A percentile compares a stretch with the other conserved stretches of the same genome.
Conservation (phyloP, 805 yeast species). For the Lipomyces sp. region DNA sequence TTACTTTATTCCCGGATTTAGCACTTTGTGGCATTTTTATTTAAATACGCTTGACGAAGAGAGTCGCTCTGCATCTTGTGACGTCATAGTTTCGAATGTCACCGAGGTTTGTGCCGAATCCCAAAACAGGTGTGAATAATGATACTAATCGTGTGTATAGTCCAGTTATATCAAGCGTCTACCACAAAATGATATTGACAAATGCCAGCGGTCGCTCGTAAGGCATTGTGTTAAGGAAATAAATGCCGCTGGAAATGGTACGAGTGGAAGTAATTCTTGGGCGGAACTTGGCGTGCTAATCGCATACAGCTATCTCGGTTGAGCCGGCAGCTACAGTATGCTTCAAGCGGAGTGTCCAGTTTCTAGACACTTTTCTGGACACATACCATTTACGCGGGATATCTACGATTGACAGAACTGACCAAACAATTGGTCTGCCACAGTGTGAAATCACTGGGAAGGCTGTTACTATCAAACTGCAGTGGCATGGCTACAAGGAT, state of each 20-base stretch:
- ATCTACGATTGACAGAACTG: not conserved
- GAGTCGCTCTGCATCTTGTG: conserved; percentile 1
- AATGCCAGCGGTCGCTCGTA: conserved; percentile 19
- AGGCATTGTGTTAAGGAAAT: conserved; percentile 14
- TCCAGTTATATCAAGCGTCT: conserved; percentile 16
- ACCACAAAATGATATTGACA: conserved; percentile 7
- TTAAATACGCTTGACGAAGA: conserved; percentile 13
- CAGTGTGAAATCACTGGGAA: conserved; percentile 12
- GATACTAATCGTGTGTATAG: conserved; percentile 5
- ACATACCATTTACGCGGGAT: conserved; percentile 5
- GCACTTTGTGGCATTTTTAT: conserved; percentile 26
- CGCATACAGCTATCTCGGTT: not conserved
- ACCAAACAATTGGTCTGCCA: not conserved
- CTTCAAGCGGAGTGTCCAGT: conserved; percentile 14
- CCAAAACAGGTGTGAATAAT: not conserved
- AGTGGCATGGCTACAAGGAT: conserved; percentile 12
- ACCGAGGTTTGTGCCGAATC: conserved; percentile 14
- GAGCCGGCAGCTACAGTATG: conserved; percentile 2
- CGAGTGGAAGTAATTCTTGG: not conserved
- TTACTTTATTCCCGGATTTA: conserved; percentile 18
- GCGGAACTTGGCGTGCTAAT: not conserved
- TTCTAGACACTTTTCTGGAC: conserved; percentile 16
- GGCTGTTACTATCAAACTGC: conserved; percentile 18
- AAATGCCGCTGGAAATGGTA: conserved; percentile 15
- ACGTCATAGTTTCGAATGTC: conserved; percentile 9